Evolutionary conservation across 1,284 basidiomycete genomes (phyloP), one percentile per base, ranked within the genome.

Genomic region (Laetiporus sulphureus): DNA sequence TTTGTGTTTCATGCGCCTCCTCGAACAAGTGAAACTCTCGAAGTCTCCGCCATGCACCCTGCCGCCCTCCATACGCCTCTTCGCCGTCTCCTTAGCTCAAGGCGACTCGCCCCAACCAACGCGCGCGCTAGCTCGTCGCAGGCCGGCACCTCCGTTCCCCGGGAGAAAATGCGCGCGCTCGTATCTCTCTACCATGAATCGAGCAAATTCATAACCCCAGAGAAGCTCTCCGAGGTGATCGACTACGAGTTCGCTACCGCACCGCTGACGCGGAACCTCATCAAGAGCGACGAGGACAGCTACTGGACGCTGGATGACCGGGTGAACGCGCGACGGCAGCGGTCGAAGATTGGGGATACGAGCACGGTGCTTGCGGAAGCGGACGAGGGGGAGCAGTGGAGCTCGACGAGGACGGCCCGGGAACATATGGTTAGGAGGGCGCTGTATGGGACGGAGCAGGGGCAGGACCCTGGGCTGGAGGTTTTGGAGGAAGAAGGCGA

Each of bases 141-240:
- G 16, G 11, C 32, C 10, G 32, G 13, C 31, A 52, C 49, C 13
- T 21, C 44, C 6, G 69, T 79, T 4, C 66, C 78, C 1, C 66
- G 72, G n/a, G 66, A 71, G 24, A 84, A 79, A 62, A 67, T 85
- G 65, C 79, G 81, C 46, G 77, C 81, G 4, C 76, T 87, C 49
- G 71, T 85, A 45, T 71, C 75, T 7, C 71, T 87, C 36, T 87
- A 87, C 65, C 83, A 87, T 66, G 73, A 83, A 61, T 63, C 77
- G 33, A 72, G 73, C 40, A 63, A 63, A 3, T 85, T 82, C 64
- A 72, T 87, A 47, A 83, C 83, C 7, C 67, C 67, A n/a, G 77
- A 83, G 47, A 84, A 73, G 52, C 73, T 87, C 30, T 69, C 72
- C 18, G 48, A 67, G n/a, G 66, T 64, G 38, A 85, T 87, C 39